Conservation (phyloP, 2,329 filamentous ascomycete genomes). For the Talaromyces sp. region DNA sequence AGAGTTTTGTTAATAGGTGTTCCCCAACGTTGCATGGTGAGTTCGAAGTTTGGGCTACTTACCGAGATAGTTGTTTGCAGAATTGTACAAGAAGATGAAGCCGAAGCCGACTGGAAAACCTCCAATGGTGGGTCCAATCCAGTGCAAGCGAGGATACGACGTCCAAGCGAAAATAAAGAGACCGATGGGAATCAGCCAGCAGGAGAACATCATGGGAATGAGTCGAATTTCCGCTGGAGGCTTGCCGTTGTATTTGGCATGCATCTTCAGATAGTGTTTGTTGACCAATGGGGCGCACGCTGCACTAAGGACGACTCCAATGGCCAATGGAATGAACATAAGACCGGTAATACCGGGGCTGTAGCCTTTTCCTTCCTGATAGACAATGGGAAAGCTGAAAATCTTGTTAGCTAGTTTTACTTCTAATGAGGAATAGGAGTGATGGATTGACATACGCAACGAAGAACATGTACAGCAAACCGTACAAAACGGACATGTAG, state of each 20-base stretch:
- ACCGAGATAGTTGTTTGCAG: constrained; percentile 68
- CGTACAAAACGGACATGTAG: constrained; percentile 75
- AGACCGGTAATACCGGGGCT: constrained; percentile 69
- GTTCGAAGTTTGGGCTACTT: constrained; percentile 16
- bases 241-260: constrained; percentile 61
- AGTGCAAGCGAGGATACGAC: constrained; percentile 62
- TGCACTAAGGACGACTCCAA: constrained; percentile 69
- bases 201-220: constrained; percentile 76
- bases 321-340: constrained; percentile 80
- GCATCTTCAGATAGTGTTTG: constrained; percentile 70
- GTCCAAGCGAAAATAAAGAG: constrained; percentile 68
- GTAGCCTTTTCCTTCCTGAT: constrained; percentile 75
- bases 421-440: not conserved
- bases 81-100: constrained; percentile 80
- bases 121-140: constrained; percentile 69
- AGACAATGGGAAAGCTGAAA: constrained; percentile 56
- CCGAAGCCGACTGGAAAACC: constrained; percentile 72
- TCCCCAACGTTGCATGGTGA: not conserved
- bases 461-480: constrained; percentile 53
- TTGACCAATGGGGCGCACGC: constrained; percentile 69
- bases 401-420: constrained; percentile 20
- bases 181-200: constrained; percentile 68
- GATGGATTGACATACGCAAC: constrained; percentile 49
- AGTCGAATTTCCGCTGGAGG: constrained; percentile 75
- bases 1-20: constrained; percentile 12